phyloP scores from a whole-genome alignment of 257 asterid genomes.

The Leonotis leonurus region DNA sequence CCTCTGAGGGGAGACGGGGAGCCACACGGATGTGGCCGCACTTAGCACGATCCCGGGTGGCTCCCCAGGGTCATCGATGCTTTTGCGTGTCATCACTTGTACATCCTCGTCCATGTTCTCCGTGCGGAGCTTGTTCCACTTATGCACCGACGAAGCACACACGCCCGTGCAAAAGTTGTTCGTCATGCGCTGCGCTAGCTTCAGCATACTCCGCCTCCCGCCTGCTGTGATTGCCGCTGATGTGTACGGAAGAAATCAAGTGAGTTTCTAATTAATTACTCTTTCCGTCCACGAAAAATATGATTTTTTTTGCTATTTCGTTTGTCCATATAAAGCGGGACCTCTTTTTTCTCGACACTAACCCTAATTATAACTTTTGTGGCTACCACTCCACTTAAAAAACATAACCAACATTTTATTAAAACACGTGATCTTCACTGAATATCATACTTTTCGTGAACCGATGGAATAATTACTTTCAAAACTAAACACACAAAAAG shows the following conservation, averaged over 20 bases:
- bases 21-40: slow-evolving; percentile 93
- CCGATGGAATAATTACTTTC: no score
- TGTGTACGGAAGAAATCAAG: not conserved
- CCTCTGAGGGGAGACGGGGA: slow-evolving; percentile 68
- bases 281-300: no score
- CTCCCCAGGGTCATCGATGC: slow-evolving; percentile 87
- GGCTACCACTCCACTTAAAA: no score
- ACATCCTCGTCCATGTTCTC: slow-evolving; percentile 77
- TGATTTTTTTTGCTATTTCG: no score
- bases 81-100: slow-evolving; percentile 83
- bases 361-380: no score
- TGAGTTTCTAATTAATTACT: not conserved
- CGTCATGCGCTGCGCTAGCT: slow-evolving; percentile 93
- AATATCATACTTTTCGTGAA: no score
- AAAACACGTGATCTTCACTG: no score
- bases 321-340: no score
- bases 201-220: slow-evolving; percentile 93
- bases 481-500: no score
- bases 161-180: slow-evolving; percentile 90
- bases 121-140: slow-evolving; percentile 73
- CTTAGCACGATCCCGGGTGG: slow-evolving; percentile 86
- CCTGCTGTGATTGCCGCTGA: slow-evolving; percentile 55
- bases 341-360: no score
- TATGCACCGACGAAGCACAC: slow-evolving; percentile 79
- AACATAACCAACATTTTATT: no score